Evolutionary conservation across 2,329 filamentous ascomycete genomes (phyloP), one percentile per base, ranked within the genome.

Genomic region (Penicillium sp.): DNA sequence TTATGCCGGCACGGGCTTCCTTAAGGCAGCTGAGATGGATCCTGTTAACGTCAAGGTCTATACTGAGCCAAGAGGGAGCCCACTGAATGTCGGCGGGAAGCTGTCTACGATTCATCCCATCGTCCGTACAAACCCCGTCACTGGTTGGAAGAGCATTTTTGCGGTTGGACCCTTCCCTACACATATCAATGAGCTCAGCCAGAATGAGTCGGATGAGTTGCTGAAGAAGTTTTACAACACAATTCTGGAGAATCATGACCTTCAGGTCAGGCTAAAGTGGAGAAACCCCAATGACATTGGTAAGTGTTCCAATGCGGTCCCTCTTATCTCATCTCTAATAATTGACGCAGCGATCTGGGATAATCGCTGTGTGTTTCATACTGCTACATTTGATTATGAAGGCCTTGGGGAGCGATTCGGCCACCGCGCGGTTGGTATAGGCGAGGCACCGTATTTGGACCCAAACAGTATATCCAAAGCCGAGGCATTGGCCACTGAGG

Each of bases 41-140:
- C 53, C 51, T 1, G 48, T 58, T 18, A 57, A 57, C 4, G 41
- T 62, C 24, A 36, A 50, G 23, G 24, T 66, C 0, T 79, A 82
- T 65, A 67, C 73, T 10, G 72, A 75, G 34, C 68, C 73, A 15
- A 73, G 82, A 18, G 81, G 81, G 2, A 71, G 78, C 0, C 81
- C 82, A 0, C 74, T 79, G 57, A 85, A 85, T 61, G 67, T 80
- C 2, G 83, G 83, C 7, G 64, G 63, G 2, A 70, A 77, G 1
- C 65, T 85, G 15, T 70, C 68, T 18, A 76, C 82, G 0, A 68
- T 76, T 0, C 82, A 85, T 58, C 82, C 82, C 0, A 76, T 85
- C 0, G 74, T 85, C 6, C 76, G 83, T 15, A 85, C 83, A 1
- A 85, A 86, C 57, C 83, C 84, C 0, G 82, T 85, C 0, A 85